Conservation (phyloP, 495 filamentous ascomycete species). For the Penicillium flavigenum region DNA sequence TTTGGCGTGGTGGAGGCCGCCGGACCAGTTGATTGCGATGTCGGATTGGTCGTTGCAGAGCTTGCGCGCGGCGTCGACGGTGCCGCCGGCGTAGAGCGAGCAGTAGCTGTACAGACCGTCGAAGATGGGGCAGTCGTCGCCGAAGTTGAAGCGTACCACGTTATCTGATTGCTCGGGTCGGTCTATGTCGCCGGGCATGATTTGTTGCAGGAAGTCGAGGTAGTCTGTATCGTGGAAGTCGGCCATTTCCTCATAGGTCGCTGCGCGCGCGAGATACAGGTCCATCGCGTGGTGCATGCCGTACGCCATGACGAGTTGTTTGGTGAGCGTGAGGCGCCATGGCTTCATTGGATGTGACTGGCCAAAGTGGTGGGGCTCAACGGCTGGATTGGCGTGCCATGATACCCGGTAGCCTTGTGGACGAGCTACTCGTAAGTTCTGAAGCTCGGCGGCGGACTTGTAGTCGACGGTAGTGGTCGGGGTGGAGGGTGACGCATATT, state of each 20-base stretch:
- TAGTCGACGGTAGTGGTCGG: slow-evolving; percentile 62
- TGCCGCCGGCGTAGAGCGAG: slow-evolving; percentile 86
- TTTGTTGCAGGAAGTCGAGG: slow-evolving; percentile 71
- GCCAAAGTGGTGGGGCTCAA: slow-evolving; percentile 95
- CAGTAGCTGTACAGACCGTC: slow-evolving; percentile 95
- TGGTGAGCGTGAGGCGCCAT: slow-evolving; percentile 93
- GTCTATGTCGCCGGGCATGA: slow-evolving; percentile 48
- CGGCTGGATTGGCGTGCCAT: slow-evolving; percentile 92
- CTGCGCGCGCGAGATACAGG: slow-evolving; percentile 75
- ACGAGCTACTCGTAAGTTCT: slow-evolving; percentile 69
- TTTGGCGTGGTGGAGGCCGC: slow-evolving; percentile 96
- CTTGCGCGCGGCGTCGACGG: slow-evolving; percentile 87
- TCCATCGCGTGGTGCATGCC: slow-evolving; percentile 97
- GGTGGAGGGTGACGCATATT: slow-evolving; percentile 60
- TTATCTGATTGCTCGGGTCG: slow-evolving; percentile 42
- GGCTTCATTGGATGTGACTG: slow-evolving; percentile 97
- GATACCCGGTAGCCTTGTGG: slow-evolving; percentile 92
- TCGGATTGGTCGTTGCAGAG: slow-evolving; percentile 81
- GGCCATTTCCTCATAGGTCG: slow-evolving; percentile 82
- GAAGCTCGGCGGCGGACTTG: slow-evolving; percentile 64
- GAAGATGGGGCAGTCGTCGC: slow-evolving; percentile 94
- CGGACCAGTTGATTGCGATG: slow-evolving; percentile 99
- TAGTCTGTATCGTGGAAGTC: slow-evolving; percentile 89
- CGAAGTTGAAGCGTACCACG: slow-evolving; percentile 69
- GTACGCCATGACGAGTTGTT: slow-evolving; percentile 88